Conservation (phyloP, 129 eudicot species). For the Escallonia rubra region DNA sequence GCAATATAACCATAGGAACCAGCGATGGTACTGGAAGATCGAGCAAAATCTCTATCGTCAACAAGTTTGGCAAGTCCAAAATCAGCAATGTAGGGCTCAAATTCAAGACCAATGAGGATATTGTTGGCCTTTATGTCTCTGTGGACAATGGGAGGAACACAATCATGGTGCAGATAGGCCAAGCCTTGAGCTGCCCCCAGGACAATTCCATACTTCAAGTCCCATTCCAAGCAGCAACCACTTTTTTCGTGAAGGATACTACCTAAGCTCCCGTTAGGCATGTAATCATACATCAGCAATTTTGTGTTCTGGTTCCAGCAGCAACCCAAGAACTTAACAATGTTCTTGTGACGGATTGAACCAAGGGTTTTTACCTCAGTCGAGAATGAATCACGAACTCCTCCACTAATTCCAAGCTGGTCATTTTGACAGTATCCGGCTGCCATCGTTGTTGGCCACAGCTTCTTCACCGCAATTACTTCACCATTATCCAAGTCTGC, state of each 20-base stretch:
- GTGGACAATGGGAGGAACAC: constrained; percentile 89
- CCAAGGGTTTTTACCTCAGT: constrained; percentile 93
- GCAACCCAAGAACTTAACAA: constrained; percentile 86
- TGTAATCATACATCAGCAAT: constrained; percentile 92
- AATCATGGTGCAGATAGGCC: constrained; percentile 91
- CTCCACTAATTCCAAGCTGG: constrained; percentile 21
- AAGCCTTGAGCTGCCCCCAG: constrained; percentile 92
- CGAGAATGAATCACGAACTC: constrained; percentile 84
- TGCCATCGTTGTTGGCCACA: constrained; percentile 60
- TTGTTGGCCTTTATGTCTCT: constrained; percentile 94
- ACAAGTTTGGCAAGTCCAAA: constrained; percentile 96
- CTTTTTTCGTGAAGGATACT: constrained; percentile 70
- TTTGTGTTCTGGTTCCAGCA: constrained; percentile 89
- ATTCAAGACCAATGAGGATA: constrained; percentile 85
- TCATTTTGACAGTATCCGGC: constrained; percentile 32
- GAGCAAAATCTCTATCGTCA: constrained; percentile 67
- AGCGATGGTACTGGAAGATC: constrained; percentile 88
- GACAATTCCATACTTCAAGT: constrained; percentile 61
- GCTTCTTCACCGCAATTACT: constrained; percentile 83
- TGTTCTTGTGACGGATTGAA: constrained; percentile 83
- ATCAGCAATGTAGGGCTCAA: constrained; percentile 95
- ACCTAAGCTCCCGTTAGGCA: constrained; percentile 97
- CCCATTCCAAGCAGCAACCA: constrained; percentile 88
- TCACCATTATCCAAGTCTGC: constrained; percentile 76
- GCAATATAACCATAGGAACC: constrained; percentile 98